phyloP scores from a whole-genome alignment of 2,329 filamentous ascomycete species.

The Pseudogymnoascus sp. region DNA sequence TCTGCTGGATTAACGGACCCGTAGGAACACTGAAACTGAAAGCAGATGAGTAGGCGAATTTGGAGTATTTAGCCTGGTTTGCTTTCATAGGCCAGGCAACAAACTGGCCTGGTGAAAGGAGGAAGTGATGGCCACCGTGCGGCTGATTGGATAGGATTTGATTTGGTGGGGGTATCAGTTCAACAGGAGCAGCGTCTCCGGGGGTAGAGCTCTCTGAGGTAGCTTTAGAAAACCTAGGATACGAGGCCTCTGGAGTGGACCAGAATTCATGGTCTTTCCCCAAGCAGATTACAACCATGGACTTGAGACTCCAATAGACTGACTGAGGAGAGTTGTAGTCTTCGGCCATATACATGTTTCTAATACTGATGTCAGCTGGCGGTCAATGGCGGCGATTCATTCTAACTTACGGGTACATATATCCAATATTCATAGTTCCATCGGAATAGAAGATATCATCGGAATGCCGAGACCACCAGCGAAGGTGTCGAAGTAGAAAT shows the following conservation, averaged over 20 bases:
- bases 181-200: not conserved
- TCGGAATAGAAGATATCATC: conserved; percentile 39
- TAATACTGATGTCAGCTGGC: not conserved
- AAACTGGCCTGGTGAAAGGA: conserved; percentile 23
- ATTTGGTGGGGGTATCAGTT: conserved; percentile 26
- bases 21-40: conserved; percentile 33
- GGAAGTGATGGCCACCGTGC: conserved; percentile 20
- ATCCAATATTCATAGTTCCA: conserved; percentile 42
- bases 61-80: conserved; percentile 25
- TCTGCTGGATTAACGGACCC: conserved; percentile 31
- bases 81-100: conserved; percentile 18
- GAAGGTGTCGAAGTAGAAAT: conserved; percentile 39
- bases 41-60: conserved; percentile 29
- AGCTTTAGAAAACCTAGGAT: conserved; percentile 21
- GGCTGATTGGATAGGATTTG: conserved; percentile 37
- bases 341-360: conserved; percentile 46
- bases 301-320: conserved; percentile 46
- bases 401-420: conserved; percentile 21
- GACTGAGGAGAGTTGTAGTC: conserved; percentile 51
- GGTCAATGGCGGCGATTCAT: conserved; percentile 9
- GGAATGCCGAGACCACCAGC: conserved; percentile 39
- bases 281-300: conserved; percentile 36
- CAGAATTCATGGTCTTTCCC: conserved; percentile 36
- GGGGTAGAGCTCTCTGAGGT: not conserved
- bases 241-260: conserved; percentile 30